Conservation (phyloP, 2,329 filamentous ascomycete genomes). For the Sporothrix inflata region DNA sequence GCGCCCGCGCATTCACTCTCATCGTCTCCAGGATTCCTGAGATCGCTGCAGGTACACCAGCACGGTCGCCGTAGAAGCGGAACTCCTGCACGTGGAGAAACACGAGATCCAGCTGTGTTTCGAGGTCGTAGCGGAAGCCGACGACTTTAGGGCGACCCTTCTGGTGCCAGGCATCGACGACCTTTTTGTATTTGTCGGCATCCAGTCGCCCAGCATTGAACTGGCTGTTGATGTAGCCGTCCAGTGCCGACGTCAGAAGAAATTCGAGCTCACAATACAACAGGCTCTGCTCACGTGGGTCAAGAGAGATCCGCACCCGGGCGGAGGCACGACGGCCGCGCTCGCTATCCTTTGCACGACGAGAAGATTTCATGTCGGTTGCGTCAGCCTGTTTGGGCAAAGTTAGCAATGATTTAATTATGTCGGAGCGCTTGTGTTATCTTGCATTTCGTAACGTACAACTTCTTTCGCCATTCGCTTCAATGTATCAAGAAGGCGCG, state of each 20-base stretch:
- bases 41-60: constrained; percentile 49
- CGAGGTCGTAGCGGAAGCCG: constrained; percentile 62
- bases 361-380: constrained; percentile 45
- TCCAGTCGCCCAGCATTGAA: constrained; percentile 59
- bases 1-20: constrained; percentile 55
- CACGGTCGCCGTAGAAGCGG: constrained; percentile 56
- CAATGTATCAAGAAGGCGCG: constrained; percentile 49
- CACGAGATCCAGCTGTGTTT: constrained; percentile 62
- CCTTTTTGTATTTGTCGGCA: constrained; percentile 54
- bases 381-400: constrained; percentile 35
- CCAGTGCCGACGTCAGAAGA: constrained; percentile 54
- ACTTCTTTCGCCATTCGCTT: constrained; percentile 59
- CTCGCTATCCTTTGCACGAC: constrained; percentile 39
- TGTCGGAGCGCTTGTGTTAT: too few species aligned
- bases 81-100: constrained; percentile 55
- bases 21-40: constrained; percentile 55
- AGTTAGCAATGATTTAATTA: constrained; percentile 17
- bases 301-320: constrained; percentile 53
- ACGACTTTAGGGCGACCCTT: constrained; percentile 59
- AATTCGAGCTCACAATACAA: constrained; percentile 64
- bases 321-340: constrained; percentile 38
- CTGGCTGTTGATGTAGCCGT: constrained; percentile 57
- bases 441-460: constrained; percentile 40
- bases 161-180: constrained; percentile 56
- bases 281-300: constrained; percentile 60